Conservation (phyloP, 164 flowering plant genomes). For the Piper betle region DNA sequence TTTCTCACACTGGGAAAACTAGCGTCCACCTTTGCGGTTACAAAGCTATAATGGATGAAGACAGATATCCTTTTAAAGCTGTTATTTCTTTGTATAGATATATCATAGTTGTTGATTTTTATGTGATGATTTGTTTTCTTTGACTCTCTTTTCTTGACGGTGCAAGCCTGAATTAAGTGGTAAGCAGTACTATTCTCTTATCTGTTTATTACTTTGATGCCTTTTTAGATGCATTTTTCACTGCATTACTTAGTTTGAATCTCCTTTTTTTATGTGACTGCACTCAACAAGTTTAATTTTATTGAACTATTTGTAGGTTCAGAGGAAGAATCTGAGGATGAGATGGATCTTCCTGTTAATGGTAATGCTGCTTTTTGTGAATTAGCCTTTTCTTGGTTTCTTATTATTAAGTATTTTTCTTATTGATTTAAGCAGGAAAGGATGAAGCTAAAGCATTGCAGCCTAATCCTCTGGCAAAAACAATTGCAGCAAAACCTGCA, state of each 20-base stretch:
- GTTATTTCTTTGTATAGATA: background rate
- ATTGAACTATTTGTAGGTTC: conserved; percentile 10
- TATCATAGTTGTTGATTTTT: background rate
- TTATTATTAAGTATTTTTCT: background rate
- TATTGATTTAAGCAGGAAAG: conserved; percentile 17
- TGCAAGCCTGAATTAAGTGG: background rate
- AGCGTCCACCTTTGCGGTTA: conserved; percentile 66
- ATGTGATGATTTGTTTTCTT: background rate
- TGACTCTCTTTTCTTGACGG: background rate
- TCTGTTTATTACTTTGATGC: background rate
- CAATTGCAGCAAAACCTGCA: conserved; percentile 12
- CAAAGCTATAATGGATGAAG: conserved; percentile 10
- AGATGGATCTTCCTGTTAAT: conserved; percentile 21
- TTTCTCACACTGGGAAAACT: conserved; percentile 68
- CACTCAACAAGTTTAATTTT: background rate
- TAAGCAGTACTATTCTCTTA: conserved; percentile 5
- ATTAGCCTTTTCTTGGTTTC: background rate
- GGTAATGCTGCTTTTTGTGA: background rate
- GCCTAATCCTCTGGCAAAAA: conserved; percentile 17
- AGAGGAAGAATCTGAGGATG: conserved; percentile 15
- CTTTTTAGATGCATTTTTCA: background rate
- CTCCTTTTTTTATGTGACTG: background rate
- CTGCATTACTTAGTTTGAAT: background rate
- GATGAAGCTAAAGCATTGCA: conserved; percentile 9
- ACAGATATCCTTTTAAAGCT: conserved; percentile 30